Percentiles rank a stretch among this genome's conserved stretches.
Evolutionary conservation across 225 moss, liverwort and hornwort species (phyloP).

Genomic region (Sphagnum contortum): DNA sequence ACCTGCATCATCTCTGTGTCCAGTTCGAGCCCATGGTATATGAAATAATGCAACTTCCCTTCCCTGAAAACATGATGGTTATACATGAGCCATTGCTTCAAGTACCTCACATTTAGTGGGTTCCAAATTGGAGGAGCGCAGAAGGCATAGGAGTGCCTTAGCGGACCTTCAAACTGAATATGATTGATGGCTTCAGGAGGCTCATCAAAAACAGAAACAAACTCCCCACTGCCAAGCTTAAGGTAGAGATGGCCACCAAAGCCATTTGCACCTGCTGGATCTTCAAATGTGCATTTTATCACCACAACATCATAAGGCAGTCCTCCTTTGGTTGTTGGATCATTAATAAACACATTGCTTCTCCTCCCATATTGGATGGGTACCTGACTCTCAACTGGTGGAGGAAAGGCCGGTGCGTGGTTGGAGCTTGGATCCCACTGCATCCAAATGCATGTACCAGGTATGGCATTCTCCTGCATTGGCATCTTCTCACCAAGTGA

Average conservation of each 20-base stretch:
- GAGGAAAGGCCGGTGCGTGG: no score
- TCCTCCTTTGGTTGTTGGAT: conserved; percentile 5
- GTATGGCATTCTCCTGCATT: conserved; percentile 4
- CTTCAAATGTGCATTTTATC: conserved; percentile 46
- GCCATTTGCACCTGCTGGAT: conserved; percentile 14
- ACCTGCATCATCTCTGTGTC: conserved; percentile 11
- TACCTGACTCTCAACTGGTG: no score
- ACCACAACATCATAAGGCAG: conserved; percentile 33
- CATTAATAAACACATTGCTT: conserved; percentile 2
- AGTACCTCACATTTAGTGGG: conserved; percentile 12
- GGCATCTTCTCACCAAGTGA: conserved; percentile 8
- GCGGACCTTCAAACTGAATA: conserved; percentile 25
- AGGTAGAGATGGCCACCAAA: conserved; percentile 42
- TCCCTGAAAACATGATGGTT: conserved; percentile 33
- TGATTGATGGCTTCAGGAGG: conserved; percentile 8
- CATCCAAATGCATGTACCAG: conserved; percentile 38
- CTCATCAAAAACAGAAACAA: conserved; percentile 32
- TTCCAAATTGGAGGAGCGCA: conserved; percentile 53
- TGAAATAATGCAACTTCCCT: conserved; percentile 35
- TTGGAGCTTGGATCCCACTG: not conserved
- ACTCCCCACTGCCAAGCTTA: conserved; percentile 26
- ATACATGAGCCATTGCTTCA: conserved; percentile 68
- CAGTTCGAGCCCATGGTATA: conserved; percentile 41
- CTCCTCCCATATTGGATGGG: no score
- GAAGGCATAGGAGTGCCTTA: conserved; percentile 34